phyloP scores from a whole-genome alignment of 768 basidiomycete species.

The Termitomyces sp. region DNA sequence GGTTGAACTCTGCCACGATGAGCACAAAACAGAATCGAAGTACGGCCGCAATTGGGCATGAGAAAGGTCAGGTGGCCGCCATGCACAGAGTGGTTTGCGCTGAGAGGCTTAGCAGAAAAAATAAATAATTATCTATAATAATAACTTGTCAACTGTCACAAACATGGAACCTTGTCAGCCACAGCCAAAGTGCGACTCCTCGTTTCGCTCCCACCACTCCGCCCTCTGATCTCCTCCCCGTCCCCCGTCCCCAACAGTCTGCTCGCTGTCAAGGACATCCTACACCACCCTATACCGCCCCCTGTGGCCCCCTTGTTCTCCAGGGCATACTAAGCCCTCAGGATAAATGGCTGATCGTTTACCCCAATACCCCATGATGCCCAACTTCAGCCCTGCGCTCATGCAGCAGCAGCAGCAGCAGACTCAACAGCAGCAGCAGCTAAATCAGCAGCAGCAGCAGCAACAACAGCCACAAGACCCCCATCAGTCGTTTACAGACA shows the following conservation, averaged over 20 bases:
- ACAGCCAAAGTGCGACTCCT: conserved; percentile 39
- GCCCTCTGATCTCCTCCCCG: conserved; percentile 25
- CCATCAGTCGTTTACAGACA: conserved; percentile 43
- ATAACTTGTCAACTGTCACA: conserved; percentile 33
- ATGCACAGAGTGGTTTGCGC: not conserved
- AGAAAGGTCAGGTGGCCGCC: conserved; percentile 4
- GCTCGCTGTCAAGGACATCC: conserved; percentile 8
- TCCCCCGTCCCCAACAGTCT: conserved; percentile 19
- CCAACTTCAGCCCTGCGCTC: conserved; percentile 40
- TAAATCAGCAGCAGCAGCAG: conserved; percentile 29
- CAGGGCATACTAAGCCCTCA: conserved; percentile 18
- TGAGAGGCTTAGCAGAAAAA: not conserved
- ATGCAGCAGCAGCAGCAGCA: conserved; percentile 37
- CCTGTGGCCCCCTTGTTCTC: conserved; percentile 19
- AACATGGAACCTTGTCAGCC: conserved; percentile 41
- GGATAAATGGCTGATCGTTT: conserved; percentile 60
- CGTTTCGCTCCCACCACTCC: conserved; percentile 58
- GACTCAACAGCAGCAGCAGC: conserved; percentile 31
- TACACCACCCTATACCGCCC: conserved; percentile 17
- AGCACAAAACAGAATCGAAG: conserved; percentile 3
- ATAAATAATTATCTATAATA: conserved; percentile 6
- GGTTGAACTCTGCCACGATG: not conserved
- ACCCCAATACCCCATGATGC: conserved; percentile 48
- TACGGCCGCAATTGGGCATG: conserved; percentile 3
- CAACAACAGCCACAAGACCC: conserved; percentile 34